phyloP scores from a whole-genome alignment of 2,329 filamentous ascomycete genomes.

The Chaetomiaceae sp. region DNA sequence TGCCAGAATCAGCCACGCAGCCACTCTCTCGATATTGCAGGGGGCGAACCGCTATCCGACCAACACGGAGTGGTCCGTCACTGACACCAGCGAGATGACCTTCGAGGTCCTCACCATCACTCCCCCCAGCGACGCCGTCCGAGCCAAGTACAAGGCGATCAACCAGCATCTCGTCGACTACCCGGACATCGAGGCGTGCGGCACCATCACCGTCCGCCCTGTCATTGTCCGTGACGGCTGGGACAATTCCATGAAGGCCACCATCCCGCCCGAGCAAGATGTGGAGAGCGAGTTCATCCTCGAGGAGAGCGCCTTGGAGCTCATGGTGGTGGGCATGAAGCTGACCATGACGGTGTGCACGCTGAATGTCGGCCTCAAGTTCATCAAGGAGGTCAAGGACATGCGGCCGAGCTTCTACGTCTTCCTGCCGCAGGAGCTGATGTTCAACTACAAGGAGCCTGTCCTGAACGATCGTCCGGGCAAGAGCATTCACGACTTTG shows the following conservation, averaged over 20 bases:
- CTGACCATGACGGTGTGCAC: slow-evolving; percentile 48
- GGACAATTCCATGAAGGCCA: slow-evolving; percentile 35
- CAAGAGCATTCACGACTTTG: slow-evolving; percentile 40
- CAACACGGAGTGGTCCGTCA: slow-evolving; percentile 36
- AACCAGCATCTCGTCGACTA: slow-evolving; percentile 27
- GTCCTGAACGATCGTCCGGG: slow-evolving; percentile 40
- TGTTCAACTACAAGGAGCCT: slow-evolving; percentile 62
- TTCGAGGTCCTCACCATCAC: slow-evolving; percentile 58
- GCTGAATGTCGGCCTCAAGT: slow-evolving; percentile 55
- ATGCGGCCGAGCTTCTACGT: slow-evolving; percentile 60
- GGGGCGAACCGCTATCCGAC: slow-evolving; percentile 23
- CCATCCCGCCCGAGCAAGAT: slow-evolving; percentile 28
- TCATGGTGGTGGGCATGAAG: slow-evolving; percentile 60
- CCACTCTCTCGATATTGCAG: slow-evolving; percentile 40
- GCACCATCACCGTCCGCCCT: slow-evolving; percentile 41
- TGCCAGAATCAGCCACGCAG: slow-evolving; percentile 40
- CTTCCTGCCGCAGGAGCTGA: slow-evolving; percentile 64
- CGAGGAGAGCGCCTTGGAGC: slow-evolving; percentile 39
- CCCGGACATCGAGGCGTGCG: slow-evolving; percentile 38
- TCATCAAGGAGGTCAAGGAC: slow-evolving; percentile 55
- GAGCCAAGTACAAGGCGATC: slow-evolving; percentile 42
- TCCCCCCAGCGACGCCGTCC: slow-evolving; percentile 38
- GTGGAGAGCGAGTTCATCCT: slow-evolving; percentile 48
- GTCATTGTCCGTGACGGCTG: slow-evolving; percentile 46
- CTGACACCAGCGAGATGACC: slow-evolving; percentile 44